Base-by-base conservation (phyloP, 768 basidiomycete genomes). In the Tulasnella sp. region DNA sequence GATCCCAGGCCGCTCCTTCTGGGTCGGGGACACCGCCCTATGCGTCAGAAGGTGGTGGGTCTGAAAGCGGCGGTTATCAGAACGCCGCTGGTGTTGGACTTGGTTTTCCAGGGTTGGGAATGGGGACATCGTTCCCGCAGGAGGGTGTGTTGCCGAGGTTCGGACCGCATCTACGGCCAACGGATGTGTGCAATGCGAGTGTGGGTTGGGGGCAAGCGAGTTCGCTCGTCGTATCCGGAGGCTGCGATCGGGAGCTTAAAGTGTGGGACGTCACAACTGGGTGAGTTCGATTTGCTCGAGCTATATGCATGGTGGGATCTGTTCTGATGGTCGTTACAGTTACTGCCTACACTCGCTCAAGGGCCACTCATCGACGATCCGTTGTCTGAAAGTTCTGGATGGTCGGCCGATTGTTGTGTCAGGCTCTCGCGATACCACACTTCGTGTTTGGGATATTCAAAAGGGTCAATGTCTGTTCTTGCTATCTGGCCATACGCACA, bases 381-480 rank as follows among this genome's bases (percentile, higher is more conserved):
- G 95, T 29, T 96, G 92, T 70, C 76, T 95, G 58, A 89, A 87
- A 66, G 85, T 91, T 13, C 72, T 97, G 51, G 86, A 95, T 69
- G 83, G 85, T 41, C 79, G 88, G 10, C 92, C 95, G 0, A 78
- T 95, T 53, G 93, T 91, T 0, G 83, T 99, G 32, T 87, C 88
- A 0, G 95, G 93, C 49, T 90, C 91, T 32, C 79, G 95, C 17
- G 95, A 98, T 65, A 74, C 78, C 15, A 90, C 88, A 3, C 68
- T 97, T 41, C 78, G 91, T 0, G 88, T 96, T 0, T 99, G 95
- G 95, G 89, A 99, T 70, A 80, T 99, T 32, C 87, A 90, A 70
- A 78, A 76, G 11, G 95, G 95, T 0, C 75, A 78, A 48, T 72
- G 80, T 60, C 68, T 88, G 32, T 76, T 80, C 17, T 75, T 84